Percentiles rank a stretch among this genome's conserved stretches.
Conservation (phyloP, 306 rosid species). For the Phaseolus lunatus region DNA sequence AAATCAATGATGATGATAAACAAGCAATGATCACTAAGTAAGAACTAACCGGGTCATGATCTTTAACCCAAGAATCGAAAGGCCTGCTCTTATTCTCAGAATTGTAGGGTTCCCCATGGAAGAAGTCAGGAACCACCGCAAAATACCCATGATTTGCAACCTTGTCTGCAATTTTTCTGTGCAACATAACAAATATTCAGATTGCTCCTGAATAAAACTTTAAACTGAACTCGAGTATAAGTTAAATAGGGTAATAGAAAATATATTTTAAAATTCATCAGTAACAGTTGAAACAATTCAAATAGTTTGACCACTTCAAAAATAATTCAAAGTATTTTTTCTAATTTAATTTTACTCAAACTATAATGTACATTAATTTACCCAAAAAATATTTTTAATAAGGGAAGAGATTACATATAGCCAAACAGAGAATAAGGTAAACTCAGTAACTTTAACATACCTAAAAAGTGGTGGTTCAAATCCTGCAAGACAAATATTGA, state of each 20-base stretch:
- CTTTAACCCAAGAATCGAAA: conserved; percentile 57
- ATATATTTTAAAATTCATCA: too few relatives aligned
- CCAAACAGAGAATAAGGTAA: background rate
- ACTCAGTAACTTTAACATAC: conserved; percentile 38
- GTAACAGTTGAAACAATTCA: too few relatives aligned
- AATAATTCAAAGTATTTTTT: too few relatives aligned
- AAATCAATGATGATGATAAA: background rate
- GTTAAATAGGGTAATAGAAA: too few relatives aligned
- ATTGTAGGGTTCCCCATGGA: conserved; percentile 65
- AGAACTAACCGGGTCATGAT: conserved; percentile 60
- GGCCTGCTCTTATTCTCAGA: conserved; percentile 52
- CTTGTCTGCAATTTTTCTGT: conserved; percentile 79
- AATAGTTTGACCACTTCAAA: too few relatives aligned
- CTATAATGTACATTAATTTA: too few relatives aligned
- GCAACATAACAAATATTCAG: background rate
- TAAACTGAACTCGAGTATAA: too few relatives aligned
- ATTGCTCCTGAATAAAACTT: too few relatives aligned
- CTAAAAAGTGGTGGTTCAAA: conserved; percentile 75
- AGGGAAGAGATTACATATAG: background rate
- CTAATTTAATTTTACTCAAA: too few relatives aligned
- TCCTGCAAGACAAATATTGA: conserved; percentile 55
- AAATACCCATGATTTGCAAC: conserved; percentile 70
- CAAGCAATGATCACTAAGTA: background rate
- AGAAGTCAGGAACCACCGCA: conserved; percentile 72
- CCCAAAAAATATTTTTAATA: too few relatives aligned